Base-by-base conservation (phyloP, 192 early-diverging fungal genomes). In the Gigaspora rosea region DNA sequence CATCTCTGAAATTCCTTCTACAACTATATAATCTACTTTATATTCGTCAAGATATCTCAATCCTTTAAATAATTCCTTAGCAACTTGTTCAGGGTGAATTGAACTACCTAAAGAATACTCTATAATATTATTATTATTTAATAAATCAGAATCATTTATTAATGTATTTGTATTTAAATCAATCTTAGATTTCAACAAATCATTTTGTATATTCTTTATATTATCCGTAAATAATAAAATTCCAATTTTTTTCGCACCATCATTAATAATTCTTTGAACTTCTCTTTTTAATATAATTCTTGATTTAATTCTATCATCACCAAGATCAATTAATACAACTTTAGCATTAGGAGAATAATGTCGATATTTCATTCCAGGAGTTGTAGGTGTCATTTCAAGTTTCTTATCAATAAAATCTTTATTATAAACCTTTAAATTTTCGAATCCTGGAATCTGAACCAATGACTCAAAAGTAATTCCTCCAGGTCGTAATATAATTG, bases 351-450 rank as follows among this genome's bases (percentile, higher is more conserved):
- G 98, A 27, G 94, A 93, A 79, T 99, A 99, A 83, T 99, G 98
- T 8, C 95, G 84, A 81, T 99, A 99, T 81, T 99, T 99, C 98
- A 99, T 99, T 13, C 98, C 98, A 27, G 98, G 98, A 20, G 98
- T 97, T 0, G 94, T 96, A 1, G 98, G 98, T 9, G 88, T 84
- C 32, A 78, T 78, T 69, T 97, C 95, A 78, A 95, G 80, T 35
- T 81, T 85, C 5, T 79, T 80, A 64, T 92, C 92, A 6, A 85
- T 82, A 83, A 93, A 93, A 82, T 95, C 88, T 57, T 92, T 91
- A 49, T 86, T 85, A 75, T 95, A 99, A 10, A 97, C 93, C 58
- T 90, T 86, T 18, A 94, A 71, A 10, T 76, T 27, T 62, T 91
- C 85, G 85, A 94, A 88, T 13, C 92, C 93, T 1, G 83, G 85